Evolutionary conservation across 2,329 filamentous ascomycete species (phyloP).

Genomic region (Pseudomassariella vexata): DNA sequence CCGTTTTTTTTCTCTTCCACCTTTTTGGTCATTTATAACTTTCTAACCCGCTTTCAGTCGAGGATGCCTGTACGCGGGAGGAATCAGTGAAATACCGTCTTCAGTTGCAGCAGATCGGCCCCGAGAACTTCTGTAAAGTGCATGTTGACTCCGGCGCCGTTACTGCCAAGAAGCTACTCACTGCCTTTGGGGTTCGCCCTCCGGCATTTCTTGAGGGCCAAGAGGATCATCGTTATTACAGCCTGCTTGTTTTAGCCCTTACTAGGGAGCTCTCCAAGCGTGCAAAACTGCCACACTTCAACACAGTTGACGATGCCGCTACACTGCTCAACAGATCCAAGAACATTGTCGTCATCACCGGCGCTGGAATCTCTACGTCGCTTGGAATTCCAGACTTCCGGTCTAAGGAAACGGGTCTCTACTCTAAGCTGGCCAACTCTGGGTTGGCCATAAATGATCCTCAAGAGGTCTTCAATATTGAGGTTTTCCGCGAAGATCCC

Average conservation of each 20-base stretch:
- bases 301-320: conserved; percentile 84
- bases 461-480: conserved; percentile 92
- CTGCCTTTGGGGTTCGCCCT: conserved; percentile 74
- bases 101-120: conserved; percentile 70
- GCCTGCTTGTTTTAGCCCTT: conserved; percentile 70
- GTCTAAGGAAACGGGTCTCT: conserved; percentile 87
- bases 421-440: conserved; percentile 74
- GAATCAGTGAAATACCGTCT: conserved; percentile 65
- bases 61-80: conserved; percentile 38
- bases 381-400: conserved; percentile 96
- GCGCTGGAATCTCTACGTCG: conserved; percentile 93
- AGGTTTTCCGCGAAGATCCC: conserved; percentile 80
- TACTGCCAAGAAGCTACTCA: conserved; percentile 76
- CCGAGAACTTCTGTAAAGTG: conserved; percentile 67
- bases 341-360: conserved; percentile 91
- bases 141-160: conserved; percentile 65
- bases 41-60: conserved; percentile 13
- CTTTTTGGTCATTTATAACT: conserved; percentile 3
- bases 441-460: conserved; percentile 68
- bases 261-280: conserved; percentile 76
- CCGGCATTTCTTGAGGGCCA: conserved; percentile 67
- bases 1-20: conserved; percentile 8
- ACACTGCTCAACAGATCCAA: conserved; percentile 64
- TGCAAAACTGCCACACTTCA: conserved; percentile 72
- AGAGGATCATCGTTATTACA: conserved; percentile 69